phyloP scores from a whole-genome alignment of 2,329 filamentous ascomycete genomes.

The Penicillium hesseltinei region DNA sequence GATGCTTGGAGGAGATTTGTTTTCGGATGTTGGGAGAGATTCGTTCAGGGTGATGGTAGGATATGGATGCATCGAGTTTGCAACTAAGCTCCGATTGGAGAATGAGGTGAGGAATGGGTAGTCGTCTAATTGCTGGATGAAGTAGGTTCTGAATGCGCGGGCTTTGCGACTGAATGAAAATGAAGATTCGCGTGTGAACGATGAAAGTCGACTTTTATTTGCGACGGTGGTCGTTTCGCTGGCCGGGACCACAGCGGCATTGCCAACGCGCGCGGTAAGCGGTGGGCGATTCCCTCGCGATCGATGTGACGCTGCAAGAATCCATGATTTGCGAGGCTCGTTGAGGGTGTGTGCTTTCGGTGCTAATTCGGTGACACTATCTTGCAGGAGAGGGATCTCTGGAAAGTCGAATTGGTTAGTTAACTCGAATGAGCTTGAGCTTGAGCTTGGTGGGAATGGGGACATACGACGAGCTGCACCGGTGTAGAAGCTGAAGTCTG shows the following conservation, averaged over 20 bases:
- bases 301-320: conserved; percentile 10
- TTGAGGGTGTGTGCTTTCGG: conserved; percentile 4
- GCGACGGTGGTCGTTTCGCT: conserved; percentile 20
- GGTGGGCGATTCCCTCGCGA: conserved; percentile 19
- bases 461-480: conserved; percentile 29
- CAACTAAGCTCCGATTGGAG: conserved; percentile 16
- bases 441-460: not conserved
- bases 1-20: conserved; percentile 5
- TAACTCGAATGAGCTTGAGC: not conserved
- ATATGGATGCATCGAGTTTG: conserved; percentile 5
- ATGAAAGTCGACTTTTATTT: conserved; percentile 21
- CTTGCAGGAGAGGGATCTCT: conserved; percentile 31
- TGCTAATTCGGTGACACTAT: conserved; percentile 16
- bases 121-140: conserved; percentile 31
- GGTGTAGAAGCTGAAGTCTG: conserved; percentile 27
- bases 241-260: conserved; percentile 5
- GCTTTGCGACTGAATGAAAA: conserved; percentile 30
- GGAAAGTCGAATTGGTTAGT: conserved; percentile 4
- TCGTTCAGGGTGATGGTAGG: conserved; percentile 14
- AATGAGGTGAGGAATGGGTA: conserved; percentile 25
- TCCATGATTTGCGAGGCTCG: conserved; percentile 16
- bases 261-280: conserved; percentile 11
- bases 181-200: conserved; percentile 18
- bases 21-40: conserved; percentile 10
- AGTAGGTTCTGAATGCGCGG: conserved; percentile 32